Conservation (phyloP, 2,329 filamentous ascomycete species). For the Lasiodiplodia sp. region DNA sequence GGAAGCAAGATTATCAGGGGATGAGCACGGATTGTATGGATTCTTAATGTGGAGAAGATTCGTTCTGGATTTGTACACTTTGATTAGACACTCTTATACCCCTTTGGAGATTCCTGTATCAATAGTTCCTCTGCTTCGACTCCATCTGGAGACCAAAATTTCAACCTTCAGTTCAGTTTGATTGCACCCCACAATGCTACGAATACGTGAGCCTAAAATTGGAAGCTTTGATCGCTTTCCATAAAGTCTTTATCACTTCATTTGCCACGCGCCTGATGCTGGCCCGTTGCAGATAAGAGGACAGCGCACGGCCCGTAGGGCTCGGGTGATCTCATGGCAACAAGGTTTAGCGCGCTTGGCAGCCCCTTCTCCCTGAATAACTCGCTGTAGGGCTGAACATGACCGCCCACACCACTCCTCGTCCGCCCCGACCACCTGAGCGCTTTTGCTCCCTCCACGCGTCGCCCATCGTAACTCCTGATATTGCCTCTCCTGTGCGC, state of each 20-base stretch:
- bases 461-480: background rate
- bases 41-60: conserved; percentile 20
- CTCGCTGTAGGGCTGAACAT: conserved; percentile 15
- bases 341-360: conserved; percentile 16
- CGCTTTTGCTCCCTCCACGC: background rate
- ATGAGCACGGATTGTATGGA: conserved; percentile 21
- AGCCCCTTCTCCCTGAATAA: conserved; percentile 3
- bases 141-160: conserved; percentile 8
- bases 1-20: conserved; percentile 1
- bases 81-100: conserved; percentile 21
- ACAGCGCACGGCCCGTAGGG: background rate
- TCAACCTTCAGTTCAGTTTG: background rate
- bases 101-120: conserved; percentile 26
- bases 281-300: conserved; percentile 12
- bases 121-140: conserved; percentile 12
- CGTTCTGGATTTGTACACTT: conserved; percentile 11
- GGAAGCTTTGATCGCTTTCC: background rate
- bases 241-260: conserved; percentile 8
- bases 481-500: background rate
- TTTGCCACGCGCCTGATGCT: background rate
- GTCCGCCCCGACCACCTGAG: background rate
- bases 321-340: conserved; percentile 2
- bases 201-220: background rate
- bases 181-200: background rate
- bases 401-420: background rate